Base-by-base conservation (phyloP, 2,329 filamentous ascomycete species). In the Colletotrichum melonis region DNA sequence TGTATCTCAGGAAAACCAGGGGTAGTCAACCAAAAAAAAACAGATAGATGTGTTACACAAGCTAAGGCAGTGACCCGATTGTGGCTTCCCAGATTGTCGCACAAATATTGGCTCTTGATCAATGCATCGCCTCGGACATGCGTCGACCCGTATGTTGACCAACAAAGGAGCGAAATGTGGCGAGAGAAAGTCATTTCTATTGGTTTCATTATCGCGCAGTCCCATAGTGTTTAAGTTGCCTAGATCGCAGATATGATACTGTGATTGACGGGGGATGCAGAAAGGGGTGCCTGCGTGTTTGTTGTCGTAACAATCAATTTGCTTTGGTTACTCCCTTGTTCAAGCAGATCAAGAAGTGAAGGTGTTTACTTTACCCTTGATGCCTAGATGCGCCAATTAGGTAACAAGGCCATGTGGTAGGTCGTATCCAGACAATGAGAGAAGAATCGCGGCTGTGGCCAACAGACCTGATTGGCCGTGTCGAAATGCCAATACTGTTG, bases 61-160 rank as follows among this genome's bases (percentile, higher is more conserved):
- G 56, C 49, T 19, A 4, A 63, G 46, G 54, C 69, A 28, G 54
- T 38, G 42, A 32, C 24, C 38, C 66, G 35, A 32, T 63, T 69
- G 57, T 72, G 26, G n/a, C 24, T n/a, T n/a, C 65, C 54, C 22
- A 38, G 5, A 5, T 16, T 11, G 32, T 46, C 32, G 22, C 8
- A 42, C 22, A 56, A 14, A n/a, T 26, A n/a, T 22, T 16, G 24
- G 52, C 32, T n/a, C 22, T 24, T 2, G 14, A n/a, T 42, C 63
- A 42, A 5, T 56, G 14, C 16, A 22, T 14, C 4, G 16, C 32
- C 24, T n/a, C 16, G 16, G 62, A 9, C 22, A 65, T 66, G 62
- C 62, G 42, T 26, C 28, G 26, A 16, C 8, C 54, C 62, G 12
- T 54, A 7, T 54, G 19, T 56, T 24, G 32, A 9, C 4, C 38